Evolutionary conservation across 768 basidiomycete species (phyloP).

Genomic region (Leccinum fibrillosum): DNA sequence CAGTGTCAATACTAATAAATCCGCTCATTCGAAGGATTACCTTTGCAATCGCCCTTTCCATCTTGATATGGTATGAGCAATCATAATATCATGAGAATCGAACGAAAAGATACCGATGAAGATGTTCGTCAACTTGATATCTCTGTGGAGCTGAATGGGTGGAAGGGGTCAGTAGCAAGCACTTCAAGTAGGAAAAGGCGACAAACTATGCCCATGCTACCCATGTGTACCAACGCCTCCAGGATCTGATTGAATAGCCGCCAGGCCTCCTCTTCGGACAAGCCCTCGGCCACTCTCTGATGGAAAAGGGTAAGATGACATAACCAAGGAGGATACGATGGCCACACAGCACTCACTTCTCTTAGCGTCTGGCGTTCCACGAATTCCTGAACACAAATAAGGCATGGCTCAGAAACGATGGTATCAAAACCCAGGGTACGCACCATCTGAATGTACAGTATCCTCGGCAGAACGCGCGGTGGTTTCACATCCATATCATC

Average conservation of each 20-base stretch:
- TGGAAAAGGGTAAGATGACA: neutral
- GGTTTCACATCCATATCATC: constrained; percentile 32
- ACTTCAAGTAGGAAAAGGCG: neutral
- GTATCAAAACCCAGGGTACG: neutral
- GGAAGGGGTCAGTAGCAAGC: constrained; percentile 14
- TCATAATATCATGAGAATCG: neutral
- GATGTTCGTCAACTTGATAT: constrained; percentile 92
- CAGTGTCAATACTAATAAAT: neutral
- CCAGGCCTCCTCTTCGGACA: constrained; percentile 87
- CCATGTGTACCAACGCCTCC: constrained; percentile 89
- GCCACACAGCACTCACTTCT: constrained; percentile 48
- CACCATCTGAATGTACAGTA: constrained; percentile 95
- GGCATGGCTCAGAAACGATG: neutral
- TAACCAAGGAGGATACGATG: neutral
- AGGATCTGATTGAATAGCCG: constrained; percentile 84
- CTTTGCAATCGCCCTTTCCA: constrained; percentile 81
- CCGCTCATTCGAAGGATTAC: constrained; percentile 28
- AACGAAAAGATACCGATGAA: constrained; percentile 69
- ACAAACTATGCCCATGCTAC: constrained; percentile 78
- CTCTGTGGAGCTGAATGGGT: constrained; percentile 66
- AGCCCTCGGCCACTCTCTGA: constrained; percentile 73
- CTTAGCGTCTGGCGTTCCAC: constrained; percentile 88
- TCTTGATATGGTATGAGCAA: constrained; percentile 40
- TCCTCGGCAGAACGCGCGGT: constrained; percentile 41
- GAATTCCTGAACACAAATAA: constrained; percentile 57